Percentiles rank a stretch among this genome's conserved stretches.
These are phyloP conservation scores for Capronia coronata DNA, from an alignment of 2,329 filamentous ascomycete genomes.

Conservation along the genomic window DNA sequence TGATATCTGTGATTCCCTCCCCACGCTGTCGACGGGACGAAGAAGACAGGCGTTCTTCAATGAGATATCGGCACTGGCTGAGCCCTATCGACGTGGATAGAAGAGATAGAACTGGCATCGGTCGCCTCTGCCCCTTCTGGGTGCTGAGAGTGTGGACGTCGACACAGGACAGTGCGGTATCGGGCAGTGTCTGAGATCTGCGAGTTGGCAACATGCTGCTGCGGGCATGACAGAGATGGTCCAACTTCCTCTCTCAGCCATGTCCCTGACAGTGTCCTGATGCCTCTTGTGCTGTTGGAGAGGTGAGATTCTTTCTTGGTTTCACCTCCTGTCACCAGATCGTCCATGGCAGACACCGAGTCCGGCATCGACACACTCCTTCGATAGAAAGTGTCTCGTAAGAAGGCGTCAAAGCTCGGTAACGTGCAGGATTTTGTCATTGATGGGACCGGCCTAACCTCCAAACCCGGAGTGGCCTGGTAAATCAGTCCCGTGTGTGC, in stretches of 20 bases:
- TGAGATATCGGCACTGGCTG: no score
- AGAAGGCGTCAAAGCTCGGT: conserved; percentile 20
- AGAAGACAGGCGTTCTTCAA: no score
- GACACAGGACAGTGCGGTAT: not conserved
- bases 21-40: no score
- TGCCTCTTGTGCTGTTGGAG: conserved; percentile 5
- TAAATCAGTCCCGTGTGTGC: not conserved
- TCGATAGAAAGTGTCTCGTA: conserved; percentile 18
- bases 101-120: not conserved
- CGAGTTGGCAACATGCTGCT: no score
- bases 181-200: not conserved
- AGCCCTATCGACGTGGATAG: no score
- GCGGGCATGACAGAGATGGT: not conserved
- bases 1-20: no score
- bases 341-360: not conserved
- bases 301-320: conserved; percentile 2
- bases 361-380: conserved; percentile 17
- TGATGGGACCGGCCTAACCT: not conserved
- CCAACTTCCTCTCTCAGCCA: conserved; percentile 5
- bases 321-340: not conserved
- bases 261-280: conserved; percentile 15
- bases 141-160: not conserved
- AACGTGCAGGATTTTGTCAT: conserved; percentile 3
- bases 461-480: not conserved
- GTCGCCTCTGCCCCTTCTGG: not conserved